A percentile compares a stretch with the other conserved stretches of the same genome.
Conservation (phyloP, 768 basidiomycete species). For the Macrolepiota fuliginosa region DNA sequence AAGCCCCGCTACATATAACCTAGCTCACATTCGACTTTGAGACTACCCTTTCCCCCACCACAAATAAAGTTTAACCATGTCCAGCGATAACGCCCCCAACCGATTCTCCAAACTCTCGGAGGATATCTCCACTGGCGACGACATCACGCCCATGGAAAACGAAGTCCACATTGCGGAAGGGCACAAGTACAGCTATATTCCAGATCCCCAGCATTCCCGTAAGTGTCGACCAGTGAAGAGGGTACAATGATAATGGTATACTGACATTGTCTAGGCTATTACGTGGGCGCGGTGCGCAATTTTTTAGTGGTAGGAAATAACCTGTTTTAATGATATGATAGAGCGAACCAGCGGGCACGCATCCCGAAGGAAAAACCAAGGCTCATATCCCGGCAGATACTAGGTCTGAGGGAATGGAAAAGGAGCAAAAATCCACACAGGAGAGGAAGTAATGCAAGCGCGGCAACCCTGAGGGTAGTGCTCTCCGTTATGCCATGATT, state of each 20-base stretch:
- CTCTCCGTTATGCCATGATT: not conserved
- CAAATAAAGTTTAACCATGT: not conserved
- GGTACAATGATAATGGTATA: not conserved
- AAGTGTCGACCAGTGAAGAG: not conserved
- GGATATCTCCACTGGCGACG: not conserved
- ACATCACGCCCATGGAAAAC: not conserved
- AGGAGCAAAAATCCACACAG: not conserved
- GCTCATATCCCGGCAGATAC: not conserved
- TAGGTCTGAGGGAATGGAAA: not conserved
- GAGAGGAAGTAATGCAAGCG: not conserved
- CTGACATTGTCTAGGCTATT: not conserved
- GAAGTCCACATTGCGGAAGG: not conserved
- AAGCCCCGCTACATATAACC: not conserved
- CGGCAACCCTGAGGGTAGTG: not conserved
- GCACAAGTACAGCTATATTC: not conserved
- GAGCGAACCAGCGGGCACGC: not conserved
- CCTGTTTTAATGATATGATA: no score
- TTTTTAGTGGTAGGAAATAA: not conserved
- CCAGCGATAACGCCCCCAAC: not conserved
- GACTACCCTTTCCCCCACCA: not conserved
- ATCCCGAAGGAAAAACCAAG: not conserved
- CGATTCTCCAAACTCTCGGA: constrained; percentile 1
- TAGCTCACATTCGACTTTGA: not conserved
- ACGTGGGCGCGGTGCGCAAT: not conserved
- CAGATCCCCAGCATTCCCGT: constrained; percentile 1